Base-by-base conservation (phyloP, 108 stramenopile genomes). In the Cyclostephanos tholiformis region DNA sequence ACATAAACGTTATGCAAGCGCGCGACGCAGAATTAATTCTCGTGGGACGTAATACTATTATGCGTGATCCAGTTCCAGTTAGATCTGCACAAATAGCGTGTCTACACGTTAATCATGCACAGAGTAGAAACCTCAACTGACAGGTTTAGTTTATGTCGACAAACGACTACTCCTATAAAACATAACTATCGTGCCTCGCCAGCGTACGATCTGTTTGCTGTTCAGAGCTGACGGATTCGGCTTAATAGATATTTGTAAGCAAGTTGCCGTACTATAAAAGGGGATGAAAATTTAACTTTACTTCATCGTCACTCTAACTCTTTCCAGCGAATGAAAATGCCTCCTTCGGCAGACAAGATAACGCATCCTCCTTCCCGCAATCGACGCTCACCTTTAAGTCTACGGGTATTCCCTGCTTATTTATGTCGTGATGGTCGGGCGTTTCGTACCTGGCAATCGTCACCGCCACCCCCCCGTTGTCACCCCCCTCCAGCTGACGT, bases 381-480 rank as follows among this genome's bases (percentile, higher is more conserved):
- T 90, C 89, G 23, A 89, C 87, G 58, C 74, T 70, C 26, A 72
- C 65, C 59, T 53, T 17, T 20, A 84, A 69, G 71, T 96, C 91
- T 10, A 87, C 89, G 10, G 83, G 57, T 46, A 96, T 92, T 27
- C 96, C 96, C 56, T 67, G 66, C 56, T 90, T 91, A 74, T 97
- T 95, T 57, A 97, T 95, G 67, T 95, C 86, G 57, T 91, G 81
- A 68, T 88, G 89, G 12, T 88, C 67, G 12, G 96, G 96, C 17
- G 96, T 97, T 74, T 91, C 89, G 72, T 97, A 97, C 17, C 89
- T 71, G 23, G 94, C 94, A 19, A 95, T 84, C 9, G 96, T 97
- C 12, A 97, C 94, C 26, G 94, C 89, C 51, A 97, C 84, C 17
- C 93, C 93, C 0, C 93, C 95, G 78, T 94, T 95, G 13, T 82